phyloP scores from a whole-genome alignment of 2,329 filamentous ascomycete genomes.

The Colletotrichum truncatum region DNA sequence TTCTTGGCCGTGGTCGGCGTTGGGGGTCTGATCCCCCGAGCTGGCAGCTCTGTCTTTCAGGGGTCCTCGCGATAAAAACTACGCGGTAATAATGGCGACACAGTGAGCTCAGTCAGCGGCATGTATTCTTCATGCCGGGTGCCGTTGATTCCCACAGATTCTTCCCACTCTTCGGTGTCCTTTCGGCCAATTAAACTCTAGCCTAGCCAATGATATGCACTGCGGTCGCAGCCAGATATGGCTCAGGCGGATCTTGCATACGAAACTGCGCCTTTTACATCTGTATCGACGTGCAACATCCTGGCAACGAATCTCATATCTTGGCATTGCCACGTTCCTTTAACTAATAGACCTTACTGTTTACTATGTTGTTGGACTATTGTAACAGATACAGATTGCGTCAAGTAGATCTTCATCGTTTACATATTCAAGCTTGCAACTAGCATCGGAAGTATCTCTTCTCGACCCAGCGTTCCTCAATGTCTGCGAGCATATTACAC shows the following conservation, averaged over 20 bases:
- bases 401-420: background rate
- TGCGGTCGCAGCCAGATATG: background rate
- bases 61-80: conserved; percentile 8
- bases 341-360: background rate
- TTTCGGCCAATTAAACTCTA: conserved; percentile 17
- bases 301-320: background rate
- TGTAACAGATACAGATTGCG: background rate
- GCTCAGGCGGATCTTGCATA: conserved; percentile 4
- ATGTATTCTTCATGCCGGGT: conserved; percentile 1
- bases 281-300: background rate
- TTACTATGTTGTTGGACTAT: background rate
- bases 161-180: conserved; percentile 18
- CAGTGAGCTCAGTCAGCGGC: conserved; percentile 25
- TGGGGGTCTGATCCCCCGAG: conserved; percentile 15
- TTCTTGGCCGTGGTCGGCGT: conserved; percentile 8
- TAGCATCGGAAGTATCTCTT: conserved; percentile 89
- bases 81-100: background rate
- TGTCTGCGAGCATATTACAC: conserved; percentile 81
- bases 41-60: conserved; percentile 10
- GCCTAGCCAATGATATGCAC: background rate
- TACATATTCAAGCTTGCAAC: background rate
- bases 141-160: conserved; percentile 6
- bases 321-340: conserved; percentile 4
- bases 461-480: conserved; percentile 91
- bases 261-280: background rate